phyloP scores from a whole-genome alignment of 129 eudicot genomes.

The Oenanthe sinensis region DNA sequence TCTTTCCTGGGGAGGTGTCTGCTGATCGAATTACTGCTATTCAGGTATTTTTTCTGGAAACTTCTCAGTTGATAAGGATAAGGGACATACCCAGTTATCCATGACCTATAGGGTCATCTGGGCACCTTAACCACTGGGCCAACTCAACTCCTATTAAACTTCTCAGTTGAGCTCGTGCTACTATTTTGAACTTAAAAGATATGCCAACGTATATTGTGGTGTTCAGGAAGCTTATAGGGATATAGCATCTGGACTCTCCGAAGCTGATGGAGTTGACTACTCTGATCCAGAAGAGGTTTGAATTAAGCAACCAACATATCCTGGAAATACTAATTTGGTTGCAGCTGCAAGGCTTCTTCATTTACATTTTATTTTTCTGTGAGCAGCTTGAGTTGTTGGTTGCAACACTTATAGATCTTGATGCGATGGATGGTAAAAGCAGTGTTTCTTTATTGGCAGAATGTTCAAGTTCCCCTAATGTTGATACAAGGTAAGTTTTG shows the following conservation, averaged over 20 bases:
- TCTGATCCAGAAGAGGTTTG: slow-evolving; percentile 90
- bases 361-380: slow-evolving; percentile 12
- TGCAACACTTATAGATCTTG: slow-evolving; percentile 90
- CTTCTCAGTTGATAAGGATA: slow-evolving; percentile 1
- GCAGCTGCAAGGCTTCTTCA: slow-evolving; percentile 3
- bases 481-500: slow-evolving; percentile 59
- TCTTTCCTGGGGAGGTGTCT: slow-evolving; percentile 71
- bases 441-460: slow-evolving; percentile 83
- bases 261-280: slow-evolving; percentile 95
- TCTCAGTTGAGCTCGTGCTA: slow-evolving; percentile 7
- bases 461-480: slow-evolving; percentile 93
- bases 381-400: slow-evolving; percentile 87
- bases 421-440: slow-evolving; percentile 98
- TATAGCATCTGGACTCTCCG: slow-evolving; percentile 88
- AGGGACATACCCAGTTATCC: too few species aligned
- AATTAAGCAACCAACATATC: not conserved
- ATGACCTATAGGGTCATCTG: too few species aligned
- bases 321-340: not conserved
- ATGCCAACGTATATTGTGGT: slow-evolving; percentile 4
- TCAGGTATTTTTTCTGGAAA: slow-evolving; percentile 41
- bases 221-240: slow-evolving; percentile 85
- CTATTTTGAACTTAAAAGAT: slow-evolving; percentile 7
- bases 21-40: slow-evolving; percentile 76
- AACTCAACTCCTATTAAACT: not conserved
- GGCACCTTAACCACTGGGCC: too few species aligned